A percentile compares a stretch with the other conserved stretches of the same genome.
Conservation (phyloP, 495 filamentous ascomycete species). For the Alectoria sarmentosa region DNA sequence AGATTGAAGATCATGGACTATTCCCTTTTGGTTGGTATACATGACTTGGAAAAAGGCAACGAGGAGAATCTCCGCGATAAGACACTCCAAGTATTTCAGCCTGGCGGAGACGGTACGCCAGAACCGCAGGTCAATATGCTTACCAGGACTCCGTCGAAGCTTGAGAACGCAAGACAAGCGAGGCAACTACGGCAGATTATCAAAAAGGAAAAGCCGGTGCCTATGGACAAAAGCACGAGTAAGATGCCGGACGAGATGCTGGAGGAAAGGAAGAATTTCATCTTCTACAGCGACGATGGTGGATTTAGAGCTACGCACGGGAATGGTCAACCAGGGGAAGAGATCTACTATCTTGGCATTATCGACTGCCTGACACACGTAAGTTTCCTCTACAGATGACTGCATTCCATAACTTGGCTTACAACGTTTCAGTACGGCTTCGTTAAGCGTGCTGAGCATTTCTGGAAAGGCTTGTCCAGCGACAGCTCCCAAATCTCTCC, state of each 20-base stretch:
- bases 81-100: constrained; percentile 91
- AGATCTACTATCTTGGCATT: constrained; percentile 96
- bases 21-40: constrained; percentile 88
- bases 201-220: constrained; percentile 84
- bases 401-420: neutral
- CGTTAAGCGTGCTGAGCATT: constrained; percentile 82
- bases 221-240: constrained; percentile 70
- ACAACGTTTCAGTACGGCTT: constrained; percentile 64
- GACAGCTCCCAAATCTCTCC: constrained; percentile 84
- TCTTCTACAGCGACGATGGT: constrained; percentile 91
- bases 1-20: constrained; percentile 97
- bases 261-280: constrained; percentile 57
- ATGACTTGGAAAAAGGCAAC: constrained; percentile 82
- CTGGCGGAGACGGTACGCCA: constrained; percentile 63
- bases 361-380: constrained; percentile 97
- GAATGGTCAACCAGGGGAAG: constrained; percentile 73
- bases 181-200: constrained; percentile 87
- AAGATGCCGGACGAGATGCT: constrained; percentile 87
- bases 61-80: constrained; percentile 94
- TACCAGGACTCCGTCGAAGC: constrained; percentile 85
- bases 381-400: constrained; percentile 31
- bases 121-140: constrained; percentile 53
- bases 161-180: constrained; percentile 89
- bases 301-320: constrained; percentile 92
- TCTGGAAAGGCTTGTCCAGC: constrained; percentile 83